A percentile compares a stretch with the other conserved stretches of the same genome.
Evolutionary conservation across 805 yeast genomes (phyloP).

Genomic region (Naumovozyma castellii): DNA sequence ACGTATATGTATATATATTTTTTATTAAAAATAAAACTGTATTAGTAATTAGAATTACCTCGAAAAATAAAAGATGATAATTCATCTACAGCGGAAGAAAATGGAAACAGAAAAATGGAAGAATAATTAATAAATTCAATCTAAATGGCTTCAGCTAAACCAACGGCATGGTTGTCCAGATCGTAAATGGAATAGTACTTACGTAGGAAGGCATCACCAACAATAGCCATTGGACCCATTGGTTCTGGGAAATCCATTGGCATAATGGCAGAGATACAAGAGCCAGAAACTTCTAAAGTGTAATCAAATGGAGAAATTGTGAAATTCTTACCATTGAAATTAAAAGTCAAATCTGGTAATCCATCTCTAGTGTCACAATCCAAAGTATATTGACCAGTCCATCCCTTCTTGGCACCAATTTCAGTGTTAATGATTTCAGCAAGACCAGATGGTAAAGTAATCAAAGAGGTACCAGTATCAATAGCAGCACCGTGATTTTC

Average conservation of each 20-base stretch:
- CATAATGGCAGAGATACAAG: conserved; percentile 92
- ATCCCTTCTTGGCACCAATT: conserved; percentile 94
- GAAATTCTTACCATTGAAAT: conserved; percentile 82
- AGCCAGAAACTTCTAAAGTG: conserved; percentile 87
- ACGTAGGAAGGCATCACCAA: conserved; percentile 97
- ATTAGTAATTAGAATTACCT: too few species aligned
- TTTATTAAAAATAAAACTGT: too few species aligned
- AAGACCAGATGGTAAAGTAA: conserved; percentile 87
- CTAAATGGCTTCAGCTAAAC: conserved; percentile 72
- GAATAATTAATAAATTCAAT: too few species aligned
- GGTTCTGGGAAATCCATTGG: conserved; percentile 98
- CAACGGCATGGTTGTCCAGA: conserved; percentile 83
- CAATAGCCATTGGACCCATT: conserved; percentile 89
- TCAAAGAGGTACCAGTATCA: conserved; percentile 96
- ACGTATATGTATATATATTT: too few species aligned
- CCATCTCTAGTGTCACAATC: conserved; percentile 80
- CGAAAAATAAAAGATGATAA: too few species aligned
- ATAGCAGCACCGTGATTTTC: conserved; percentile 89
- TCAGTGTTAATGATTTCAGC: conserved; percentile 92
- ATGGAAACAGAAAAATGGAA: too few species aligned
- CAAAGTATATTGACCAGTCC: conserved; percentile 94
- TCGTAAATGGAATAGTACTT: conserved; percentile 91
- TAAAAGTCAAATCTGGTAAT: conserved; percentile 88
- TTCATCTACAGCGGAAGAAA: too few species aligned
- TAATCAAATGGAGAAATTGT: conserved; percentile 85